These are phyloP conservation scores for Pythium volutum DNA, from an alignment of 352 stramenopile species.

Conservation along the genomic window DNA sequence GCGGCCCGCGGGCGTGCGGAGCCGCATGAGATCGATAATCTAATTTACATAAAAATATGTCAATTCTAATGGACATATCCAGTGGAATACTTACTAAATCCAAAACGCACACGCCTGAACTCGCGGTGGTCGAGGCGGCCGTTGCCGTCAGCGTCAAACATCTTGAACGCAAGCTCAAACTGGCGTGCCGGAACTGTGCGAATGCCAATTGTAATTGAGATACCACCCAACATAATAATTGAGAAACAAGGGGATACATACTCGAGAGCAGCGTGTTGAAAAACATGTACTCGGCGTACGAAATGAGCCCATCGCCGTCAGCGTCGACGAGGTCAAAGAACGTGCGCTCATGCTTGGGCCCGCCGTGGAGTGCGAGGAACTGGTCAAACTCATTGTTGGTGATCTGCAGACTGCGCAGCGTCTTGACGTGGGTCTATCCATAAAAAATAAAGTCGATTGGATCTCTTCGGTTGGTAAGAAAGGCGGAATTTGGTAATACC, in stretches of 20 bases:
- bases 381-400: constrained; percentile 82
- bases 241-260: constrained; percentile 32
- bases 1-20: constrained; percentile 70
- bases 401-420: constrained; percentile 66
- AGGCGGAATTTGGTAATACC: constrained; percentile 2
- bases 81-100: not conserved
- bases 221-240: not conserved
- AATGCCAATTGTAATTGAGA: not conserved
- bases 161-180: constrained; percentile 88
- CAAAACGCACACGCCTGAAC: constrained; percentile 70
- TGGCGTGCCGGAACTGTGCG: constrained; percentile 72
- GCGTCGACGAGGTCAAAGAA: constrained; percentile 87
- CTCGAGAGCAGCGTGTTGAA: constrained; percentile 84
- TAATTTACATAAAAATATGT: constrained; percentile 18
- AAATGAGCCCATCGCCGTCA: constrained; percentile 85
- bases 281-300: constrained; percentile 89
- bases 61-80: too few species aligned
- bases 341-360: constrained; percentile 51
- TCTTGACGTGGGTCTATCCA: constrained; percentile 71
- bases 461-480: not conserved
- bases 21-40: constrained; percentile 84
- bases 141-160: constrained; percentile 86
- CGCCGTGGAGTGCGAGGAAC: constrained; percentile 69
- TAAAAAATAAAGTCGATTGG: not conserved
- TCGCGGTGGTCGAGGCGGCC: constrained; percentile 77